phyloP scores from a whole-genome alignment of 306 rosid species.

The Dicorynia guianensis region DNA sequence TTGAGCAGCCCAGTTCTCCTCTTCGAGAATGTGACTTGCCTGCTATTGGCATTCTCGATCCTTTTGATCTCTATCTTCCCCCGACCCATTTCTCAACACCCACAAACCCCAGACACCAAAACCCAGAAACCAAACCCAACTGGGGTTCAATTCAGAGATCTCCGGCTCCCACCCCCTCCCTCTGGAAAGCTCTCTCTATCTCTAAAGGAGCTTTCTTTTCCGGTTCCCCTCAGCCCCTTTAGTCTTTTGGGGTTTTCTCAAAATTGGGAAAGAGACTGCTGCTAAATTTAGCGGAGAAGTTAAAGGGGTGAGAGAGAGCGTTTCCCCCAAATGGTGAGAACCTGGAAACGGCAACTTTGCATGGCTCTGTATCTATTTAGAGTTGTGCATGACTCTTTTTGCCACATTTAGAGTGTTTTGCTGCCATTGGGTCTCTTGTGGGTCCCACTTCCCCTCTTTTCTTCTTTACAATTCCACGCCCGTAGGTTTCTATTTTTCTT shows the following conservation, averaged over 20 bases:
- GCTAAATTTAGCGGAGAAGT: slow-evolving; percentile 78
- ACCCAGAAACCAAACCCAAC: no score
- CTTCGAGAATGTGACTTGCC: slow-evolving; percentile 97
- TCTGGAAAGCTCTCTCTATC: no score
- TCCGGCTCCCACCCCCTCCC: slow-evolving; percentile 12
- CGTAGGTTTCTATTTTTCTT: no score
- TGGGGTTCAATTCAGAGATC: slow-evolving; percentile 34
- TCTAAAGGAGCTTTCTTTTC: slow-evolving; percentile 42
- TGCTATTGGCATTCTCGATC: slow-evolving; percentile 94
- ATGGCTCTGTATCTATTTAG: slow-evolving; percentile 87
- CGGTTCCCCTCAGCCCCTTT: not conserved
- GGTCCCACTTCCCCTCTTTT: slow-evolving; percentile 19
- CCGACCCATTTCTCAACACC: slow-evolving; percentile 69
- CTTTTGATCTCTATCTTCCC: slow-evolving; percentile 94
- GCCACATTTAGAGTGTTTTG: slow-evolving; percentile 68
- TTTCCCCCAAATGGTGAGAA: slow-evolving; percentile 92
- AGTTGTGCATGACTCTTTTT: slow-evolving; percentile 84
- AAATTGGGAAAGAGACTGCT: slow-evolving; percentile 52
- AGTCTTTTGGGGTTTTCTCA: slow-evolving; percentile 40
- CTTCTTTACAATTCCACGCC: no score
- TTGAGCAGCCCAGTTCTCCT: slow-evolving; percentile 88
- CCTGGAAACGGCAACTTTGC: slow-evolving; percentile 95
- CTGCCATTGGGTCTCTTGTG: slow-evolving; percentile 47
- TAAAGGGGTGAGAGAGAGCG: slow-evolving; percentile 65
- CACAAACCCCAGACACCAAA: slow-evolving; percentile 11